Percentiles rank a stretch among this genome's conserved stretches.
phyloP scores from a whole-genome alignment of 805 yeast species.

The Starmerella scarabaei region DNA sequence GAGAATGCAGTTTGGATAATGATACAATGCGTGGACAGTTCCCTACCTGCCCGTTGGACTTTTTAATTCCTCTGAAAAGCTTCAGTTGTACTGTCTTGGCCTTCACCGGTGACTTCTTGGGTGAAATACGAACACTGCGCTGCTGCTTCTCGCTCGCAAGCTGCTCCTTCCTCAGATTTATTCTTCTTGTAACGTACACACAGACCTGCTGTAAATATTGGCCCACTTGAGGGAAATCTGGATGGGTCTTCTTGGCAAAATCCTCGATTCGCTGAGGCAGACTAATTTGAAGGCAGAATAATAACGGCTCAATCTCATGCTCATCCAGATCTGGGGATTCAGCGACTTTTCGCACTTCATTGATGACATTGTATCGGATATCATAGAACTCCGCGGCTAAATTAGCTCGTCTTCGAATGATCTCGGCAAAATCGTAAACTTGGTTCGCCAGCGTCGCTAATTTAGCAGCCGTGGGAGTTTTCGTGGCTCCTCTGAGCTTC shows the following conservation, averaged over 20 bases:
- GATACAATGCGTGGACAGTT: neutral
- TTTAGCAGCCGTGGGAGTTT: conserved; percentile 11
- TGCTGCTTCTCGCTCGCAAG: neutral
- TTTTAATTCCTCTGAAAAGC: neutral
- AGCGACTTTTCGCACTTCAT: conserved; percentile 3
- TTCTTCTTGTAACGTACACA: neutral
- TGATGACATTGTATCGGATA: conserved; percentile 4
- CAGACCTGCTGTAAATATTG: conserved; percentile 1
- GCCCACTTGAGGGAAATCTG: conserved; percentile 5
- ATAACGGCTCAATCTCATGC: neutral
- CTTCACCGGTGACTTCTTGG: neutral
- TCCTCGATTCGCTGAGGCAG: conserved; percentile 10
- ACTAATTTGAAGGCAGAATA: conserved; percentile 4
- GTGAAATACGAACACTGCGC: neutral
- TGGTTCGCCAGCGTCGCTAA: conserved; percentile 6
- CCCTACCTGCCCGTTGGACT: neutral
- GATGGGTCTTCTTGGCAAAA: conserved; percentile 2
- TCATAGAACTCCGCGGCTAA: conserved; percentile 8
- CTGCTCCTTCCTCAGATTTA: neutral
- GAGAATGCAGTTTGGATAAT: too few relatives aligned
- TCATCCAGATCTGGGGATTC: neutral
- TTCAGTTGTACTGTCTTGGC: neutral
- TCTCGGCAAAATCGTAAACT: conserved; percentile 3
- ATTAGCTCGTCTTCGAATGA: conserved; percentile 1
- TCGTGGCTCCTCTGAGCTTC: conserved; percentile 6